These are phyloP conservation scores for Candida albicans DNA, from an alignment of 1,139 yeast species.

Conservation along the genomic window DNA sequence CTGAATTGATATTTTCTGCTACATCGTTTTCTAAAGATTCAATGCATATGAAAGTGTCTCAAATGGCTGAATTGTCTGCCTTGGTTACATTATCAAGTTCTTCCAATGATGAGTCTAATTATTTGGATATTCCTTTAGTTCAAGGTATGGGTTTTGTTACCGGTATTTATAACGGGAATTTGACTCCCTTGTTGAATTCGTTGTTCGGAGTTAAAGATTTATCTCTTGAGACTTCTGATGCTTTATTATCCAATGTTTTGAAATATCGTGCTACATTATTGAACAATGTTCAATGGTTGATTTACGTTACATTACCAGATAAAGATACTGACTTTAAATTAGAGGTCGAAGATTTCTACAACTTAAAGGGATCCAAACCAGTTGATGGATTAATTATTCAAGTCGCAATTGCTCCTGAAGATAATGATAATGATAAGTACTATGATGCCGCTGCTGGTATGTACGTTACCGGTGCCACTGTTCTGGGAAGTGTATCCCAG, in stretches of 20 bases:
- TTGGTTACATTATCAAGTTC: slow-evolving; percentile 45
- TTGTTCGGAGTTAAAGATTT: slow-evolving; percentile 53
- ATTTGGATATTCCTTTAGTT: slow-evolving; percentile 44
- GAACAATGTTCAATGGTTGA: slow-evolving; percentile 42
- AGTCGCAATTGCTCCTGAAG: slow-evolving; percentile 44
- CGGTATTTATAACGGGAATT: slow-evolving; percentile 58
- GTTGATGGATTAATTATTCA: slow-evolving; percentile 41
- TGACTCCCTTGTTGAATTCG: slow-evolving; percentile 54
- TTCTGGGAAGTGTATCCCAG: slow-evolving; percentile 28
- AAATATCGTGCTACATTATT: slow-evolving; percentile 60
- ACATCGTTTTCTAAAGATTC: slow-evolving; percentile 37
- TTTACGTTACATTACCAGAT: slow-evolving; percentile 42
- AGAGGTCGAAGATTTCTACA: slow-evolving; percentile 48
- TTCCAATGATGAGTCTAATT: slow-evolving; percentile 22
- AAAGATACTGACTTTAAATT: slow-evolving; percentile 42
- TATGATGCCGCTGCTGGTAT: slow-evolving; percentile 59
- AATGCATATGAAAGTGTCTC: slow-evolving; percentile 44
- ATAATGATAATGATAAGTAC: slow-evolving; percentile 32
- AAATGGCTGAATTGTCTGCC: slow-evolving; percentile 58
- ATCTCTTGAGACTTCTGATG: slow-evolving; percentile 44
- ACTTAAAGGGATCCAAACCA: slow-evolving; percentile 55
- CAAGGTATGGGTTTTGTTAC: slow-evolving; percentile 84
- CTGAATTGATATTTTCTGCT: slow-evolving; percentile 58
- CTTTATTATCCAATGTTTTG: slow-evolving; percentile 41
- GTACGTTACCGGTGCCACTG: slow-evolving; percentile 35